Evolutionary conservation across 176 grass and related monocot genomes (phyloP).

Genomic region (Cenchrus fungigraminus): DNA sequence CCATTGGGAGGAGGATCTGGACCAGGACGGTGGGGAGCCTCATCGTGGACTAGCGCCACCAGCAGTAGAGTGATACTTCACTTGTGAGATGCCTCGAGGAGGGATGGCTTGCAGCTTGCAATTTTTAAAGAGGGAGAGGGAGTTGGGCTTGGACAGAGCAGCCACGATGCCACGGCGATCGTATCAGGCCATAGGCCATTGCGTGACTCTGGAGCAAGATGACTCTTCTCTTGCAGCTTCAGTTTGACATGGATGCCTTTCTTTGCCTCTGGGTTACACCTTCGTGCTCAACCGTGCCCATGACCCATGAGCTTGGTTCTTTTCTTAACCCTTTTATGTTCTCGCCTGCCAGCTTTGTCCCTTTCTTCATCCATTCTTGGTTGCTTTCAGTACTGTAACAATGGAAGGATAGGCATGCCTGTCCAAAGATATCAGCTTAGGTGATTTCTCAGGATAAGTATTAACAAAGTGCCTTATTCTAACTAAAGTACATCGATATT

Average conservation of each 20-base stretch:
- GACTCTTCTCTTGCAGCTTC: constrained; percentile 4
- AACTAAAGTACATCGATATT: neutral
- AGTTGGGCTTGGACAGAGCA: neutral
- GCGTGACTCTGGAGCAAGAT: constrained; percentile 32
- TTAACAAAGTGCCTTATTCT: constrained; percentile 20
- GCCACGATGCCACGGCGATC: neutral
- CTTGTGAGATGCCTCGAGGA: neutral
- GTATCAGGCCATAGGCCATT: neutral
- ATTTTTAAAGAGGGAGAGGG: neutral
- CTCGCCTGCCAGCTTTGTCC: constrained; percentile 43
- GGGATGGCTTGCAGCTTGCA: constrained; percentile 2
- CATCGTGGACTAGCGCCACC: constrained; percentile 1
- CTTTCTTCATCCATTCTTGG: constrained; percentile 15
- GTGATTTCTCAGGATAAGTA: neutral
- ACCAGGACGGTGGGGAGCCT: constrained; percentile 11
- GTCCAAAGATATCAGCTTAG: neutral
- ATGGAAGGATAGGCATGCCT: neutral
- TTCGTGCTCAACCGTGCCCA: constrained; percentile 24
- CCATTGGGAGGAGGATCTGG: constrained; percentile 25
- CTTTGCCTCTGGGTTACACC: constrained; percentile 50
- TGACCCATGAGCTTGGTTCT: constrained; percentile 5
- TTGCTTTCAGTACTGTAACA: neutral
- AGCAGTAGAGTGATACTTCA: neutral
- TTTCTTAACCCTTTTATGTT: constrained; percentile 30
- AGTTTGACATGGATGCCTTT: constrained; percentile 59